Conservation (phyloP, 805 yeast species). For the Lachancea dasiensis region DNA sequence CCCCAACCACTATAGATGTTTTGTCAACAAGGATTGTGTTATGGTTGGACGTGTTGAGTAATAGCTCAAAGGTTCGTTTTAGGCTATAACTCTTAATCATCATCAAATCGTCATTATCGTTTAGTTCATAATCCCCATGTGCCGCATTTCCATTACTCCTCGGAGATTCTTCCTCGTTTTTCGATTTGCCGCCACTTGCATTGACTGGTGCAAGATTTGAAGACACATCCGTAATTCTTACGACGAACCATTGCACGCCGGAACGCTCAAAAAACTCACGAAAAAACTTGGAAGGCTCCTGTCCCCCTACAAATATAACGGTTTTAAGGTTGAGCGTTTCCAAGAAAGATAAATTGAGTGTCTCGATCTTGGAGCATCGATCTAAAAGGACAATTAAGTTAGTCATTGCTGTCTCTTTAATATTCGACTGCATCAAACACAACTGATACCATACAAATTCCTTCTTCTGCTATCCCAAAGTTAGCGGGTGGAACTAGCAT, state of each 20-base stretch:
- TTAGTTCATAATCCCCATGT: constrained; percentile 17
- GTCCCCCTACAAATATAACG: constrained; percentile 74
- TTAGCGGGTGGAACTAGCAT: constrained; percentile 93
- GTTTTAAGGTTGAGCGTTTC: constrained; percentile 65
- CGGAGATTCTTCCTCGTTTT: constrained; percentile 2
- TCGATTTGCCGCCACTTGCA: constrained; percentile 11
- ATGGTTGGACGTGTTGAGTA: constrained; percentile 56
- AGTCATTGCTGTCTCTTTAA: background rate
- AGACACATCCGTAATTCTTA: constrained; percentile 31
- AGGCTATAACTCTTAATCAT: constrained; percentile 61
- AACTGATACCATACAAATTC: constrained; percentile 42
- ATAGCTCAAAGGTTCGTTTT: constrained; percentile 55
- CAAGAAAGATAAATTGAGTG: constrained; percentile 70
- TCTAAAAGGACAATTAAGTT: constrained; percentile 27
- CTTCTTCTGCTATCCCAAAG: constrained; percentile 86
- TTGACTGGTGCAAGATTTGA: constrained; percentile 17
- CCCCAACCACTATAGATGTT: constrained; percentile 72
- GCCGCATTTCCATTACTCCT: constrained; percentile 5
- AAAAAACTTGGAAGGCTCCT: constrained; percentile 70
- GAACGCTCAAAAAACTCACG: constrained; percentile 57
- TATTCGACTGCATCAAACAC: too few species aligned
- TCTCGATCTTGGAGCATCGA: constrained; percentile 73
- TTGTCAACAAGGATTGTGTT: constrained; percentile 74
- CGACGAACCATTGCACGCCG: constrained; percentile 41
- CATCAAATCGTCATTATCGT: constrained; percentile 63